Evolutionary conservation across 345 rosid species (phyloP).

Genomic region (Cardiospermum halicacabum): DNA sequence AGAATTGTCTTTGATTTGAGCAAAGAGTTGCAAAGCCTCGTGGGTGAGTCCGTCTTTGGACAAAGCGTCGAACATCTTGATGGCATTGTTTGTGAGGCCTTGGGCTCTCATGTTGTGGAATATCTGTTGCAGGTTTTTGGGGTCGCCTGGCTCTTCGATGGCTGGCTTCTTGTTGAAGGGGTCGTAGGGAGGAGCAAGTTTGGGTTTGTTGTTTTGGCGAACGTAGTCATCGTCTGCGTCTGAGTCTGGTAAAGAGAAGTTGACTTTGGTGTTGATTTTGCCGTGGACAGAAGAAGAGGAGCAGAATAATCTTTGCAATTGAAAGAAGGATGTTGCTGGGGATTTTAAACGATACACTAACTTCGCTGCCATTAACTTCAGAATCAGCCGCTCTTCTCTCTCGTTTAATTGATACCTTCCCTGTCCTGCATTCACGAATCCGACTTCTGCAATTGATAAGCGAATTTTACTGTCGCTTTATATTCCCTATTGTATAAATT

Average conservation of each 20-base stretch:
- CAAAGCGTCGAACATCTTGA: conserved; percentile 83
- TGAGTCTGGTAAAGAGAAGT: conserved; percentile 56
- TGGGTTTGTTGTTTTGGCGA: conserved; percentile 13
- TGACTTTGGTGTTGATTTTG: conserved; percentile 49
- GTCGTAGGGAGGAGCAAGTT: conserved; percentile 64
- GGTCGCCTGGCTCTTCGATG: conserved; percentile 51
- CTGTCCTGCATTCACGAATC: no score
- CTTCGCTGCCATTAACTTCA: not conserved
- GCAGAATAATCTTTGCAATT: conserved; percentile 13
- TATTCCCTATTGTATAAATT: no score
- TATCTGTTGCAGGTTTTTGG: conserved; percentile 55
- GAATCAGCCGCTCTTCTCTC: no score
- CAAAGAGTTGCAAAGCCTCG: conserved; percentile 68
- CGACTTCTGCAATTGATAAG: no score
- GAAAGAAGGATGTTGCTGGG: not conserved
- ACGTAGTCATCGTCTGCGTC: conserved; percentile 26
- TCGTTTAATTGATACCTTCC: no score
- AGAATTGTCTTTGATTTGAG: conserved; percentile 58
- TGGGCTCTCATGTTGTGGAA: conserved; percentile 62
- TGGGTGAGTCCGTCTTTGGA: conserved; percentile 72
- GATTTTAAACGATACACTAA: not conserved
- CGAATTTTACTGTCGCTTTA: no score
- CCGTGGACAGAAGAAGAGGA: conserved; percentile 20
- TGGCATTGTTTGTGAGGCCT: conserved; percentile 50
- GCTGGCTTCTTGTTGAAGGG: conserved; percentile 53